These are phyloP conservation scores for Ophiosphaerella narmari DNA, from an alignment of 2,329 filamentous ascomycete genomes.

Conservation along the genomic window DNA sequence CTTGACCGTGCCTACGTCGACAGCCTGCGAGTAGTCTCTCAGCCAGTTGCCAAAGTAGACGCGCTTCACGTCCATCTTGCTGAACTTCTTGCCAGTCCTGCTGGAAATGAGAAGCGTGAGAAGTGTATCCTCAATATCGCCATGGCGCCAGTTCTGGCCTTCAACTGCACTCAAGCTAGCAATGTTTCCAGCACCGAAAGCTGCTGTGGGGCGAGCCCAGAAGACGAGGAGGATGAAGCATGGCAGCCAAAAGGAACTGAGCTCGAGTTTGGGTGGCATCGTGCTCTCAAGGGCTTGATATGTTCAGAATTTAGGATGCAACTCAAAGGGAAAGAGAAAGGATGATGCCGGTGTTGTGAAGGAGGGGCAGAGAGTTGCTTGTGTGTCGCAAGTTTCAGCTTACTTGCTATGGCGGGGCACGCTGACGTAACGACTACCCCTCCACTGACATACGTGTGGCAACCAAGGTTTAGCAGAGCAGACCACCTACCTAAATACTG, in stretches of 20 bases:
- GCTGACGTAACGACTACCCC: too few relatives aligned
- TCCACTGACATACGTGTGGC: too few relatives aligned
- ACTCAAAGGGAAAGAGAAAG: not conserved
- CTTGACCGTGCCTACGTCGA: constrained; percentile 92
- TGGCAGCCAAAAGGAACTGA: constrained; percentile 45
- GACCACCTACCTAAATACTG: not conserved
- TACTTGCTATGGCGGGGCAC: constrained; percentile 6
- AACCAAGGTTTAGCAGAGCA: not conserved
- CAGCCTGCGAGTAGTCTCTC: constrained; percentile 88
- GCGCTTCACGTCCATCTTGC: constrained; percentile 82
- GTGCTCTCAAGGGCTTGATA: constrained; percentile 3
- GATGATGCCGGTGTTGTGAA: not conserved
- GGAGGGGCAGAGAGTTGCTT: not conserved
- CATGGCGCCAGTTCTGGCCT: constrained; percentile 72
- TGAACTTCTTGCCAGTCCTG: constrained; percentile 77
- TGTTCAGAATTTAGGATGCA: not conserved
- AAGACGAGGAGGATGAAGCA: constrained; percentile 61
- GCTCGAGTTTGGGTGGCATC: constrained; percentile 34
- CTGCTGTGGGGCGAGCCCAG: constrained; percentile 70
- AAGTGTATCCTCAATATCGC: constrained; percentile 88
- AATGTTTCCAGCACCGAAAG: constrained; percentile 90
- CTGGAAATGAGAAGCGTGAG: constrained; percentile 71
- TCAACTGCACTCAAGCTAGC: constrained; percentile 79
- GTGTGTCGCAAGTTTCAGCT: constrained; percentile 10
- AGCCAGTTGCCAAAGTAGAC: constrained; percentile 98